Conservation (phyloP, 352 stramenopile genomes). For the Blastocystis sp. region DNA sequence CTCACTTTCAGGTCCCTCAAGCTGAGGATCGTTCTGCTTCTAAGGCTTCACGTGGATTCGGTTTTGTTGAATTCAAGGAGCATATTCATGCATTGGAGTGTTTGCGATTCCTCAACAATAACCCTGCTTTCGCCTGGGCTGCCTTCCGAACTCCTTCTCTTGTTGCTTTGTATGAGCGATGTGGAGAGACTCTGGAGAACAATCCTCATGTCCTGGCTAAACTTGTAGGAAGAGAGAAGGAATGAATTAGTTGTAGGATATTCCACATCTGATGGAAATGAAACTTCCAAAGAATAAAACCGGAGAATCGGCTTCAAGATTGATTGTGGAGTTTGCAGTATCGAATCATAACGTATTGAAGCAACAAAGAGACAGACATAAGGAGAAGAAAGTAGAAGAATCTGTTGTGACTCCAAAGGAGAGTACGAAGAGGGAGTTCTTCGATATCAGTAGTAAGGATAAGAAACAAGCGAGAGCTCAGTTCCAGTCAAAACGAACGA, state of each 20-base stretch:
- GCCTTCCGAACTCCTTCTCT: background rate
- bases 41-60: slow-evolving; percentile 62
- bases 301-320: slow-evolving; percentile 68
- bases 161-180: slow-evolving; percentile 49
- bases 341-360: slow-evolving; percentile 75
- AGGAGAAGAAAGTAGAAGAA: slow-evolving; percentile 66
- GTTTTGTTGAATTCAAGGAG: slow-evolving; percentile 77
- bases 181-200: slow-evolving; percentile 52
- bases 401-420: background rate
- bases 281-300: slow-evolving; percentile 50
- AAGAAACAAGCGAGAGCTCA: slow-evolving; percentile 64
- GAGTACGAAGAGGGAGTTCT: background rate
- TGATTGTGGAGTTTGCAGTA: slow-evolving; percentile 79
- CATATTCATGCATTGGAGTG: slow-evolving; percentile 75
- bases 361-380: slow-evolving; percentile 58
- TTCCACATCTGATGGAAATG: slow-evolving; percentile 67
- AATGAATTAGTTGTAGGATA: slow-evolving; percentile 65
- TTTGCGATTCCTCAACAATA: slow-evolving; percentile 77
- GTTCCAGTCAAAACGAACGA: slow-evolving; percentile 66
- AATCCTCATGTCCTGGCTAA: slow-evolving; percentile 35
- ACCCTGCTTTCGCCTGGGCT: slow-evolving; percentile 73
- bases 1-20: background rate
- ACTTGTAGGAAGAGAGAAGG: slow-evolving; percentile 64
- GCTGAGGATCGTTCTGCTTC: background rate
- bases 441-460: slow-evolving; percentile 9